Evolutionary conservation across 495 filamentous ascomycete species (phyloP).

Genomic region (Sabuloglossum arenarium): DNA sequence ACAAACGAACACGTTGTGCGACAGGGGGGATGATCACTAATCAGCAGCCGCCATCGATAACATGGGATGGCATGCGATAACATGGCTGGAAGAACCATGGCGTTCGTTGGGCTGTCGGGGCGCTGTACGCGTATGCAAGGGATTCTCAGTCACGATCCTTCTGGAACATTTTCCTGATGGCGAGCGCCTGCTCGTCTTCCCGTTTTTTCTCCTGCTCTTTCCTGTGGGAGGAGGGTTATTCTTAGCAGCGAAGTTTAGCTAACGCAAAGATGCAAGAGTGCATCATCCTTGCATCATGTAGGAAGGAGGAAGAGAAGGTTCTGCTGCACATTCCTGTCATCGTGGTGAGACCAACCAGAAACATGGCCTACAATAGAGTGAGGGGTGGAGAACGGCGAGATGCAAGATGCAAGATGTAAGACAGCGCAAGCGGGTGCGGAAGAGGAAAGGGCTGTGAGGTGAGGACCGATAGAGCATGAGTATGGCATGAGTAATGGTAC

Average conservation of each 20-base stretch:
- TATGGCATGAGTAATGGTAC: too few species aligned
- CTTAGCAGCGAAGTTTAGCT: too few species aligned
- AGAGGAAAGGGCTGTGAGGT: neutral
- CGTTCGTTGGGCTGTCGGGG: neutral
- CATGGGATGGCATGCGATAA: too few species aligned
- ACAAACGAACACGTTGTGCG: too few species aligned
- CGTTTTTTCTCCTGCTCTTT: neutral
- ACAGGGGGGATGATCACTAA: too few species aligned
- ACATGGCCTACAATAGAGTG: neutral
- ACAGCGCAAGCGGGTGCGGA: neutral
- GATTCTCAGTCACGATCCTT: neutral
- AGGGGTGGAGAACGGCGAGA: neutral
- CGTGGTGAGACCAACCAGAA: neutral
- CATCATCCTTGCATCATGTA: constrained; percentile 2
- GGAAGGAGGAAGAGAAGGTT: neutral
- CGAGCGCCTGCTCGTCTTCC: neutral
- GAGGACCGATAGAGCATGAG: too few species aligned
- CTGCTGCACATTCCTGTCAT: constrained; percentile 1
- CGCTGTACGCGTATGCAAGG: neutral
- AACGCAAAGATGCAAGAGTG: neutral
- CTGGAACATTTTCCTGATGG: neutral
- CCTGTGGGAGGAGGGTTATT: neutral
- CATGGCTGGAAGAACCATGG: too few species aligned
- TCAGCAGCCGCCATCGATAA: too few species aligned
- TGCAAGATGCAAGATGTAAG: neutral